A percentile compares a stretch with the other conserved stretches of the same genome.
Conservation (phyloP, 306 rosid species). For the Lathyrus tuberosus region DNA sequence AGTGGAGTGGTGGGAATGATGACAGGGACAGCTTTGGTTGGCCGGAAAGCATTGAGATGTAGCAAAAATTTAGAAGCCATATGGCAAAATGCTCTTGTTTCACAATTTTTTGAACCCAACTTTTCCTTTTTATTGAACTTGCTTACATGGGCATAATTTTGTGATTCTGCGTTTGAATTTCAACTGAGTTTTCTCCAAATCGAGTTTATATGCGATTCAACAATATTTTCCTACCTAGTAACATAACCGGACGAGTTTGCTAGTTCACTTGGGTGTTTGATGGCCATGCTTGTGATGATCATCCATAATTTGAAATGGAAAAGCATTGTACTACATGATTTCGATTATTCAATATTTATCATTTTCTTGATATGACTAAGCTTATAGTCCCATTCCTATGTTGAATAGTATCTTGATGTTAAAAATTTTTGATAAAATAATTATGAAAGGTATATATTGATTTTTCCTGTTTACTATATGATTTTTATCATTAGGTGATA, state of each 20-base stretch:
- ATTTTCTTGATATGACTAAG: constrained; percentile 11
- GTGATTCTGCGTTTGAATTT: background rate
- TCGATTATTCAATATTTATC: background rate
- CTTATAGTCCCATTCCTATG: background rate
- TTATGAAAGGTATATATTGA: constrained; percentile 4
- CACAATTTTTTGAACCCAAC: background rate
- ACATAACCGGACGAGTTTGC: background rate
- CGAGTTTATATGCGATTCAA: background rate
- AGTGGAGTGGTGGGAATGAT: background rate
- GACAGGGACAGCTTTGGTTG: background rate
- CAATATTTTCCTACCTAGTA: background rate
- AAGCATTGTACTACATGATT: background rate
- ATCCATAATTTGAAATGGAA: background rate
- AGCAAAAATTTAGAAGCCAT: background rate
- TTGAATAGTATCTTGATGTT: background rate
- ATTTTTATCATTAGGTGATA: constrained; percentile 36
- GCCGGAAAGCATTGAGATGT: background rate
- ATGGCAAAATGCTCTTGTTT: background rate
- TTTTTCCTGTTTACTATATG: constrained; percentile 1
- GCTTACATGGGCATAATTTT: background rate
- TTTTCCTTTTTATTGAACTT: background rate
- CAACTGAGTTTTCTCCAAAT: background rate
- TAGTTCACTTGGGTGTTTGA: background rate
- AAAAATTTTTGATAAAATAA: background rate
- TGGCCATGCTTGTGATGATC: background rate